Base-by-base conservation (phyloP, 805 yeast genomes). In the Metschnikowia kunwiensis region DNA sequence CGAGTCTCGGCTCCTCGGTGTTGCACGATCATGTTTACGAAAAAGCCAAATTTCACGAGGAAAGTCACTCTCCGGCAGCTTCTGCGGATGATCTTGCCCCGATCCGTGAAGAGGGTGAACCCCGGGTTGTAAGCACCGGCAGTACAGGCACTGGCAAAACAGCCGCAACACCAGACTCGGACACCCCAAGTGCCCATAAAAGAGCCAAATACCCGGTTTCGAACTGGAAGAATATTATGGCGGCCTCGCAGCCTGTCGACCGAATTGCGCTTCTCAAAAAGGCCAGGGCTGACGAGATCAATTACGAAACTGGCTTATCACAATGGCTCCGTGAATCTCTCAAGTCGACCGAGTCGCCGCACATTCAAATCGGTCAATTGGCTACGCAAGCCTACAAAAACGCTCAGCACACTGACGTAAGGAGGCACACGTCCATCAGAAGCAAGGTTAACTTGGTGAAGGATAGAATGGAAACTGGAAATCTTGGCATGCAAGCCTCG, bases 321-420 rank as follows among this genome's bases (percentile, higher is more conserved):
- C 61, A 67, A 1, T 82, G 85, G 82, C 62, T 79, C 53, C 55
- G 49, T 54, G 77, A 53, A 57, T 63, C 69, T 47, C 65, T 64
- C 57, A 70, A 45, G 53, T 58, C 61, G 1, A 61, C 57, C 30
- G 51, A 47, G 21, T 47, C 60, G 7, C 53, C 63, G n/a, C 60
- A 48, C 38, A 67, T 66, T 18, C 72, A 59, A 40, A 63, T 73
- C 32, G 79, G 80, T 0, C 68, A 67, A 13, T 72, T 78, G 43
- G 88, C 82, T 2, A 63, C 74, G 20, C 77, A 73, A 36, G 87
- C 86, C 1, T 81, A 80, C 54, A 78, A 76, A 24, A 78, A 80
- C 49, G 83, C 85, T 1, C 67, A 75, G 5, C 76, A 75, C 48
- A 72, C 66, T 44, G 77, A 77, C 34, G 61, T 72, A 37, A 72